Evolutionary conservation across 1,139 yeast genomes (phyloP), one percentile per base, ranked within the genome.

Genomic region (Petasospora rhodanensis): DNA sequence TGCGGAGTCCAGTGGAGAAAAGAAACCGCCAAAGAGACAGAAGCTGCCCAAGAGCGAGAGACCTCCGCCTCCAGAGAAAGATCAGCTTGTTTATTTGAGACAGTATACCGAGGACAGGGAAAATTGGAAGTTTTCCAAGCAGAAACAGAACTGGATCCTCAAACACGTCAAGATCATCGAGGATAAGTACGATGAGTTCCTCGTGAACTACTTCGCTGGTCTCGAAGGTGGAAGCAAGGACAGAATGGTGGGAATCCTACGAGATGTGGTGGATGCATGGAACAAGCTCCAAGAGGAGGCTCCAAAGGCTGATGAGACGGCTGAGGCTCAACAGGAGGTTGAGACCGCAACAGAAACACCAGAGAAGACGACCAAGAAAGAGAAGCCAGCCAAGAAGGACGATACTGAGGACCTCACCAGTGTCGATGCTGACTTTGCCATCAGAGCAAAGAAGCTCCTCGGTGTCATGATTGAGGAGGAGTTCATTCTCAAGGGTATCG

Each of bases 91-190:
- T 1, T 89, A 89, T 52, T 61, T 89, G 47, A 70, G 77, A 38
- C 85, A 76, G 37, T 89, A 74, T 51, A 62, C 65, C 16, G 65
- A 69, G 8, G 86, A 79, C 46, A 68, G 65, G 39, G 71, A 62
- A 0, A 67, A 70, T 20, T 89, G 97, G 97, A 89, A 87, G 61
- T 89, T 89, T 55, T 82, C 94, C 38, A 89, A 89, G 53, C 95
- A 84, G 62, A 87, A 89, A 47, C 97, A 89, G 56, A 87, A 86
- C 54, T 89, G 96, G 96, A 68, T 89, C 32, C 59, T 87, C 43
- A 81, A 80, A 51, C 79, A 86, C 57, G 61, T 84, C 29, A 69
- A 67, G 41, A 46, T 54, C 22, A 70, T 80, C 13, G 83, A 80
- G 1, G 66, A 61, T 1, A 62, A 69, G 3, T 87, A 84, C 48